Percentiles rank a stretch among this genome's conserved stretches.
These are phyloP conservation scores for Macrophomina phaseolina DNA, from an alignment of 2,329 filamentous ascomycete species.

Conservation along the genomic window DNA sequence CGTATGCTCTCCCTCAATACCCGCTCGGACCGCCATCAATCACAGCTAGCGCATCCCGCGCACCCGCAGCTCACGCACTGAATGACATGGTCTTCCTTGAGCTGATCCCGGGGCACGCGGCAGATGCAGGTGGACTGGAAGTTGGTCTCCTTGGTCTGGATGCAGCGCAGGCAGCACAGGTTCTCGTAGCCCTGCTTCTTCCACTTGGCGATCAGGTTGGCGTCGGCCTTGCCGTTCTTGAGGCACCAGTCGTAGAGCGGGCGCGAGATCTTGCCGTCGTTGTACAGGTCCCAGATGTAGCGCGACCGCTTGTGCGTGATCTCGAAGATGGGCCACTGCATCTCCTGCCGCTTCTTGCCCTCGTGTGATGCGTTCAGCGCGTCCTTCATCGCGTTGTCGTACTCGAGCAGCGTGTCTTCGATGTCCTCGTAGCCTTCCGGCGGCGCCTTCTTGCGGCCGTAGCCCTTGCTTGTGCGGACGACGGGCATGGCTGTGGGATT, in stretches of 20 bases:
- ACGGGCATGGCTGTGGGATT: constrained; percentile 67
- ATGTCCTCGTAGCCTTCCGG: constrained; percentile 88
- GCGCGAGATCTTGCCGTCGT: constrained; percentile 94
- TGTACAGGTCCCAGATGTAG: constrained; percentile 97
- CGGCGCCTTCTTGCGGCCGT: constrained; percentile 79
- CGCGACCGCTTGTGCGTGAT: constrained; percentile 89
- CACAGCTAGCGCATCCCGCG: constrained; percentile 71
- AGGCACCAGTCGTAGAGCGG: constrained; percentile 93
- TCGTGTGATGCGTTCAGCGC: constrained; percentile 86
- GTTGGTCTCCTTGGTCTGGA: constrained; percentile 99
- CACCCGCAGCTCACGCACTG: constrained; percentile 97
- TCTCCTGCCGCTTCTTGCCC: constrained; percentile 86
- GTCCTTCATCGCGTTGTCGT: constrained; percentile 91
- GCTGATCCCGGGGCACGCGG: constrained; percentile 83
- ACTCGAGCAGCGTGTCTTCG: constrained; percentile 83
- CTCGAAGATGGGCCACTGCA: constrained; percentile 96
- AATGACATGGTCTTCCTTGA: constrained; percentile 89
- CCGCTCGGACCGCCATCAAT: not conserved
- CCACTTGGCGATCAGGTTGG: constrained; percentile 97
- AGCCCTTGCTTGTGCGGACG: constrained; percentile 64
- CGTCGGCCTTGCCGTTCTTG: constrained; percentile 95
- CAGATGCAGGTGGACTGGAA: constrained; percentile 98
- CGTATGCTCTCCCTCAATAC: not conserved
- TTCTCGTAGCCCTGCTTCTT: constrained; percentile 99
- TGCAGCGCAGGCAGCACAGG: constrained; percentile 92